Percentiles rank a stretch among this genome's conserved stretches.
phyloP scores from a whole-genome alignment of 192 early-diverging fungal species.

The Backusella tuberculispora region DNA sequence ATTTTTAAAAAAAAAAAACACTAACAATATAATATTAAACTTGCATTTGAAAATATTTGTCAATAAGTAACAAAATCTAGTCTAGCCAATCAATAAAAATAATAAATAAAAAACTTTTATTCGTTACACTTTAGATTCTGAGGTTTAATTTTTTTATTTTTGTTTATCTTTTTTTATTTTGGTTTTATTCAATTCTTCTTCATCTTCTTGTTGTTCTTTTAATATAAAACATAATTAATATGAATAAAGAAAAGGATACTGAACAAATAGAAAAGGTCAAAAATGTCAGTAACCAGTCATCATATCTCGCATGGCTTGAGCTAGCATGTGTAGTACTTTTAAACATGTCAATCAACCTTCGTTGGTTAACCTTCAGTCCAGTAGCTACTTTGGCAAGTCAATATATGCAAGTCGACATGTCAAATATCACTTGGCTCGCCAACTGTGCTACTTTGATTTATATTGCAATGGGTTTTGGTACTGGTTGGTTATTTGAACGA shows the following conservation, averaged over 20 bases:
- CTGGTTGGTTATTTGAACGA: slow-evolving; percentile 35
- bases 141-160: neutral
- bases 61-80: neutral
- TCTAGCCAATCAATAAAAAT: neutral
- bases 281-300: neutral
- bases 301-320: slow-evolving; percentile 15
- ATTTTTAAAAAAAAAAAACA: slow-evolving; percentile 1
- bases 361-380: slow-evolving; percentile 30
- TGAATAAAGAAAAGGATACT: neutral
- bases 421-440: slow-evolving; percentile 29
- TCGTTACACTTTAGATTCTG: neutral
- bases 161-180: neutral
- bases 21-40: neutral
- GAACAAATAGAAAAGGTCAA: neutral
- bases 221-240: neutral
- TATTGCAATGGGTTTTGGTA: slow-evolving; percentile 18
- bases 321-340: slow-evolving; percentile 2
- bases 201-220: neutral
- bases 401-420: slow-evolving; percentile 24
- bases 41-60: neutral
- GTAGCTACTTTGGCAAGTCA: slow-evolving; percentile 22
- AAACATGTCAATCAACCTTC: slow-evolving; percentile 23
- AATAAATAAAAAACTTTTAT: neutral
- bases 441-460: slow-evolving; percentile 26
- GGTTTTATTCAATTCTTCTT: neutral